Evolutionary conservation across 176 grass and related monocot species (phyloP).

Genomic region (Tillandsia fasciculata): DNA sequence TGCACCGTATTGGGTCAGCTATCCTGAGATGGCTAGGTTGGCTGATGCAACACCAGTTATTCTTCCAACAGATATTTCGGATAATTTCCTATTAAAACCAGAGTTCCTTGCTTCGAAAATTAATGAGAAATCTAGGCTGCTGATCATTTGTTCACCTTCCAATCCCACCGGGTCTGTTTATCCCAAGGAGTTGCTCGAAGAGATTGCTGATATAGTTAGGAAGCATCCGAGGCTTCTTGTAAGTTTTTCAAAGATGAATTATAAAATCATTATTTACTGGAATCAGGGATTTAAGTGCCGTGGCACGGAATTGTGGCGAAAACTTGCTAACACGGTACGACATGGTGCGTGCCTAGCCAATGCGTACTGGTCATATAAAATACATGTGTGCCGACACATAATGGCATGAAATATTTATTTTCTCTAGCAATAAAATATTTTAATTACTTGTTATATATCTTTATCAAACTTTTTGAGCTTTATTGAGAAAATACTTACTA

Average conservation of each 20-base stretch:
- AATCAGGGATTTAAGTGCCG: not conserved
- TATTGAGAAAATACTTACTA: too few species aligned
- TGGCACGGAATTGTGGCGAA: too few species aligned
- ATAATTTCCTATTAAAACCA: constrained; percentile 65
- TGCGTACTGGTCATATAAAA: too few species aligned
- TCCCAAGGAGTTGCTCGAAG: constrained; percentile 75
- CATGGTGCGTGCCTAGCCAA: too few species aligned
- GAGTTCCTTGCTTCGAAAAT: constrained; percentile 58
- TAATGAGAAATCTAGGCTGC: constrained; percentile 76
- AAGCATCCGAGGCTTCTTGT: constrained; percentile 88
- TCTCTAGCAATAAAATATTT: too few species aligned
- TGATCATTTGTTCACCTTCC: constrained; percentile 91
- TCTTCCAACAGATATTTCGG: constrained; percentile 68
- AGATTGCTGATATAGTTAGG: constrained; percentile 76
- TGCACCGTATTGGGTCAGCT: constrained; percentile 86
- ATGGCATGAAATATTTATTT: too few species aligned
- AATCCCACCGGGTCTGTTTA: constrained; percentile 95
- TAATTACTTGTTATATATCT: too few species aligned
- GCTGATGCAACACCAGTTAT: constrained; percentile 78
- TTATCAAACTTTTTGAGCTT: too few species aligned
- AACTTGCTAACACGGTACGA: too few species aligned
- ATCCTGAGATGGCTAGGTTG: constrained; percentile 92
- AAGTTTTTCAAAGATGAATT: constrained; percentile 4
- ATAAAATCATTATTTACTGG: too few species aligned
- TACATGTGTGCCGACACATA: too few species aligned